Evolutionary conservation across 768 basidiomycete genomes (phyloP), one percentile per base, ranked within the genome.

Genomic region (Leucosporidium scottii): DNA sequence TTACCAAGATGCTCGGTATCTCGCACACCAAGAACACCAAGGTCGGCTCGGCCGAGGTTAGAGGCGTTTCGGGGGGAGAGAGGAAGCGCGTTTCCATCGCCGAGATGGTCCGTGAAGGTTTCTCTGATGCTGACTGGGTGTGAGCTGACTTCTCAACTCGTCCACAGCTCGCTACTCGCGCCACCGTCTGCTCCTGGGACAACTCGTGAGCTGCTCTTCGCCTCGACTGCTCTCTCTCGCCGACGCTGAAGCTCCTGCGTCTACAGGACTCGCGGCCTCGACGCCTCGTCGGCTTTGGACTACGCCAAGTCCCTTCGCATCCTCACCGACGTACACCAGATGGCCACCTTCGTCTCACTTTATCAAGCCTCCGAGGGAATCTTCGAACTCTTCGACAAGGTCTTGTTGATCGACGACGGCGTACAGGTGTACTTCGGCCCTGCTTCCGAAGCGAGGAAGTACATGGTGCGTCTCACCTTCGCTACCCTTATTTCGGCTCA

Each of bases 221-320:
- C 6, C 20, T 58, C n/a, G n/a, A n/a, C 34, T 25, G 9, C 10
- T 34, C 17, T 39, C 23, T 75, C 86, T 87, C 0, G 91, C 89
- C 81, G 87, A 59, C 8, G 13, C 39, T 44, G 15, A 44, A n/a
- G n/a, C 39, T 17, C 10, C 39, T 13, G 39, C 88, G 89, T 8
- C 39, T 15, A 44, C 39, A 44, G 39, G 39, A 44, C 39, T 44
- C 39, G 39, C 8, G 39, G 49, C 31, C 79, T 90, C 56, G 88
- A 90, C 68, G 58, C 65, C 76, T 89, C 88, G 1, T 93, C 91
- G 10, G 91, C 91, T 3, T 81, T 92, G 55, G 91, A 93, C 75
- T 92, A 89, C 72, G 84, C 83, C 62, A 88, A 85, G 77, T 85
- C 85, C 53, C 79, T 93, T 61, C 83, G 90, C 20, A 80, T 90